Conservation (phyloP, 176 grass and related monocot species). For the Avena atlantica region DNA sequence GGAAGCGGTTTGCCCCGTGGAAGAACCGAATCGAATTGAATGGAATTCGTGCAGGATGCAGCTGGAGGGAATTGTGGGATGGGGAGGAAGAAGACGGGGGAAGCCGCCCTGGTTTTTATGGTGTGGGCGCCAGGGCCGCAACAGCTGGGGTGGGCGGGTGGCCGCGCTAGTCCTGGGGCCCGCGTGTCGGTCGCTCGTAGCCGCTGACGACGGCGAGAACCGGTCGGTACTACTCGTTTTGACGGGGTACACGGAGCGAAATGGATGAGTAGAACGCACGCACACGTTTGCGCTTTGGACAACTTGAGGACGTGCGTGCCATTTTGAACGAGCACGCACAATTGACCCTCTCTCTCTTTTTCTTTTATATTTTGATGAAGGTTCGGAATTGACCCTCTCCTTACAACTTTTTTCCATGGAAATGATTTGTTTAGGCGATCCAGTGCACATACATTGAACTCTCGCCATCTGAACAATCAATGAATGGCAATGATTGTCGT, state of each 20-base stretch:
- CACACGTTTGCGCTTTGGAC: slow-evolving; percentile 4
- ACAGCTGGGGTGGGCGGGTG: not conserved
- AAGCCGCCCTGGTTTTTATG: slow-evolving; percentile 7
- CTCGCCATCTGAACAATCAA: not conserved
- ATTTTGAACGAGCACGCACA: slow-evolving; percentile 20
- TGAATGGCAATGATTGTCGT: not conserved
- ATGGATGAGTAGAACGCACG: not conserved
- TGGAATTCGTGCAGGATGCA: not conserved
- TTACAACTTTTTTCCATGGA: not conserved
- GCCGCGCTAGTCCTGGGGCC: not conserved
- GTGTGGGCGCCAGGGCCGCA: not conserved
- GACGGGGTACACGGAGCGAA: not conserved
- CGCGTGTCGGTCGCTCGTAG: not conserved
- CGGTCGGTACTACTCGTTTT: slow-evolving; percentile 20
- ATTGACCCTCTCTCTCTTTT: not conserved
- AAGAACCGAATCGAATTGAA: not conserved
- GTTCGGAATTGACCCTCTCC: not conserved
- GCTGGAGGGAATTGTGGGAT: slow-evolving; percentile 14
- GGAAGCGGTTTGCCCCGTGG: not conserved
- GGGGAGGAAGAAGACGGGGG: slow-evolving; percentile 20
- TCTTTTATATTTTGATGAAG: no score
- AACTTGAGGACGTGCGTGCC: not conserved
- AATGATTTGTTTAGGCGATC: not conserved
- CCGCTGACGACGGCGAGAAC: slow-evolving; percentile 12
- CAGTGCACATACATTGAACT: not conserved